Conservation (phyloP, 176 grass and related monocot species). For the Alopecurus myosuroides region DNA sequence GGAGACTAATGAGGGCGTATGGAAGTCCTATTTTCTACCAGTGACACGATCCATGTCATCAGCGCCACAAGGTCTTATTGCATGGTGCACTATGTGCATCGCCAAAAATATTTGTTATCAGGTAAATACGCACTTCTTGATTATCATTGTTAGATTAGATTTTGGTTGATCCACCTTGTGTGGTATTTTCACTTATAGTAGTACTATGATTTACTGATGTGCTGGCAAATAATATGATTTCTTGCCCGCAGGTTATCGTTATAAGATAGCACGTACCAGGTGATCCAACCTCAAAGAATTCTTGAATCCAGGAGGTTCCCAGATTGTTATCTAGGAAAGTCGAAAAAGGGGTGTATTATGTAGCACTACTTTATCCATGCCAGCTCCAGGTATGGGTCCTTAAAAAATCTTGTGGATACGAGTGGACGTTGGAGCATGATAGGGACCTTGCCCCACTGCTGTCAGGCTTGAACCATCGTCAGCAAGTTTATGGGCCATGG, state of each 20-base stretch:
- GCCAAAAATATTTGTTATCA: neutral
- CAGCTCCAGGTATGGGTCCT: neutral
- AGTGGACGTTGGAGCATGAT: neutral
- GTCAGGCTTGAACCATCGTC: neutral
- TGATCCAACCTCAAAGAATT: neutral
- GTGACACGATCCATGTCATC: too few relatives aligned
- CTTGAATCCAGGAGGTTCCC: neutral
- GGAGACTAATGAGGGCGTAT: too few relatives aligned
- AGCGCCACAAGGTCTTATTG: neutral
- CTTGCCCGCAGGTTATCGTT: neutral
- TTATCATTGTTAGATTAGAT: neutral
- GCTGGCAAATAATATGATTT: neutral
- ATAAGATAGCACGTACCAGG: neutral
- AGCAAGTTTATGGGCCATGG: neutral
- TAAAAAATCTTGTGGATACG: neutral
- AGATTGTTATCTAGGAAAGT: neutral
- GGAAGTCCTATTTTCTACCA: too few relatives aligned
- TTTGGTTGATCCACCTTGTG: neutral
- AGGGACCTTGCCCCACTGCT: neutral
- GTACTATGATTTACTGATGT: neutral
- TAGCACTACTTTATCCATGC: neutral
- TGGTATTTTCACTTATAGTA: neutral
- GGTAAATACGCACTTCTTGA: neutral
- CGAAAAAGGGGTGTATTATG: neutral
- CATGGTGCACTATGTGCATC: neutral